Percentiles rank a stretch among this genome's conserved stretches.
Evolutionary conservation across 2,329 filamentous ascomycete species (phyloP).

Genomic region (Colletotrichum sidae): DNA sequence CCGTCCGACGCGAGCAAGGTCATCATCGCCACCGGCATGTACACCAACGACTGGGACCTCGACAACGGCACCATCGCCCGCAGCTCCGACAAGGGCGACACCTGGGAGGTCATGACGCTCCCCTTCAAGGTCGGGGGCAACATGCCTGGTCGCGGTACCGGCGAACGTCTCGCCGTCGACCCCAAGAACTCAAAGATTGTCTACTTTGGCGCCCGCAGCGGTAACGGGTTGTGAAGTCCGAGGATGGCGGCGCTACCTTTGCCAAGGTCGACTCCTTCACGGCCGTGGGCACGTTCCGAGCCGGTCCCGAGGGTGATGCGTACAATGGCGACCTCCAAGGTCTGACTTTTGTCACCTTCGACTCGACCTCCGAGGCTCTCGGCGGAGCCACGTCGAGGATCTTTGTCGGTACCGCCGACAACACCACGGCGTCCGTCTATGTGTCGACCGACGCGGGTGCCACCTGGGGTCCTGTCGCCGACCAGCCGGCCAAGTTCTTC

Average conservation of each 20-base stretch:
- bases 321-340: slow-evolving; percentile 57
- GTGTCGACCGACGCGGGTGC: slow-evolving; percentile 64
- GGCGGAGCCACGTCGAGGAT: slow-evolving; percentile 65
- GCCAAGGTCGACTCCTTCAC: slow-evolving; percentile 65
- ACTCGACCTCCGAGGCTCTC: slow-evolving; percentile 59
- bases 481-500: slow-evolving; percentile 62
- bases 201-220: slow-evolving; percentile 69
- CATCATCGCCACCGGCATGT: slow-evolving; percentile 67
- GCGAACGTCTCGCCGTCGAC: slow-evolving; percentile 69
- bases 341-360: slow-evolving; percentile 66
- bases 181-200: slow-evolving; percentile 67
- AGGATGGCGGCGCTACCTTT: slow-evolving; percentile 61
- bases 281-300: slow-evolving; percentile 62
- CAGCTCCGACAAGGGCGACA: slow-evolving; percentile 64
- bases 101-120: slow-evolving; percentile 61
- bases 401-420: slow-evolving; percentile 67
- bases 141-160: slow-evolving; percentile 70
- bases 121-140: slow-evolving; percentile 72
- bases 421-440: slow-evolving; percentile 63
- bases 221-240: slow-evolving; percentile 70
- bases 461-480: slow-evolving; percentile 63
- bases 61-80: slow-evolving; percentile 65
- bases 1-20: slow-evolving; percentile 63
- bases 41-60: slow-evolving; percentile 70
- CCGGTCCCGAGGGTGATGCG: slow-evolving; percentile 55